Percentiles rank a stretch among this genome's conserved stretches.
phyloP scores from a whole-genome alignment of 768 basidiomycete species.

The Mycena galopus region DNA sequence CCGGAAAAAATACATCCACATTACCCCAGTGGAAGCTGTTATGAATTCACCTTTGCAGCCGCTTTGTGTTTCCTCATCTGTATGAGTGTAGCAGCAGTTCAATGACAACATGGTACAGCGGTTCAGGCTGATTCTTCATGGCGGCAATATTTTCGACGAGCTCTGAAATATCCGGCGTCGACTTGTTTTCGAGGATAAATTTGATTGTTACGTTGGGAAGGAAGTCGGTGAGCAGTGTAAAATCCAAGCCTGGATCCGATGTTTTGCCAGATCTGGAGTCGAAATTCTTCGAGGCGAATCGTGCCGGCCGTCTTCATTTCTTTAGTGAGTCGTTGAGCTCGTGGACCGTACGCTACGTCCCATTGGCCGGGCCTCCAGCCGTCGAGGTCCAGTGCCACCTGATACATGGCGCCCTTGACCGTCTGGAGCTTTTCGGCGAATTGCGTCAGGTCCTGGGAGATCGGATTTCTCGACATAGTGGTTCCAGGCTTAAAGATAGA shows the following conservation, averaged over 20 bases:
- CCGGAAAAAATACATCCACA: too few species aligned
- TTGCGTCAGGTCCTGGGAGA: conserved; percentile 57
- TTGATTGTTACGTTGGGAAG: conserved; percentile 1
- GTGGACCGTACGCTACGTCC: conserved; percentile 58
- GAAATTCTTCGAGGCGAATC: background rate
- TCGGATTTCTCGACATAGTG: too few species aligned
- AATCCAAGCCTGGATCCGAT: background rate
- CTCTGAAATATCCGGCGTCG: too few species aligned
- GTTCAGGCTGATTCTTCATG: too few species aligned
- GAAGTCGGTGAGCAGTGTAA: conserved; percentile 8
- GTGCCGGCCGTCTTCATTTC: background rate
- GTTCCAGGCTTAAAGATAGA: too few species aligned
- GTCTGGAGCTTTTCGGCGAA: conserved; percentile 56
- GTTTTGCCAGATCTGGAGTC: background rate
- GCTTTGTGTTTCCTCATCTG: too few species aligned
- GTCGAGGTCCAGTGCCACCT: conserved; percentile 73
- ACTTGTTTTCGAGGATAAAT: background rate
- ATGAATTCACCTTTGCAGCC: too few species aligned
- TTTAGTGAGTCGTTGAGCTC: conserved; percentile 5
- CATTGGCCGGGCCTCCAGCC: conserved; percentile 60
- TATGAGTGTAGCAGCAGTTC: too few species aligned
- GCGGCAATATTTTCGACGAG: too few species aligned
- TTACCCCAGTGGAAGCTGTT: too few species aligned
- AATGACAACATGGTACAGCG: too few species aligned
- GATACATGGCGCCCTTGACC: conserved; percentile 67